phyloP scores from a whole-genome alignment of 1,284 basidiomycete species.

The Fomitopsis palustris region DNA sequence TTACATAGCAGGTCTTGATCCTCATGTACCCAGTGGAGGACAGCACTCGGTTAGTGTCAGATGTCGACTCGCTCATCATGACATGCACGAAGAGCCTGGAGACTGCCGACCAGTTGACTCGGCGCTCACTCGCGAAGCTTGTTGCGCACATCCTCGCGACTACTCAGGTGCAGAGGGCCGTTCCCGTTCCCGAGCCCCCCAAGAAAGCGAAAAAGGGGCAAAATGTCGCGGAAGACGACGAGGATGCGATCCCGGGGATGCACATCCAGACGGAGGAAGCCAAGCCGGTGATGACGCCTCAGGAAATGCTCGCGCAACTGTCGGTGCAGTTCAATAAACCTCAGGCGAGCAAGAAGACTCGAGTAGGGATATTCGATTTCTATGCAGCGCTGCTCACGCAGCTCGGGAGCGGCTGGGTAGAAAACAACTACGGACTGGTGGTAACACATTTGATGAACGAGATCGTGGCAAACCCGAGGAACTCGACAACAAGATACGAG shows the following conservation, averaged over 20 bases:
- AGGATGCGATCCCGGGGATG: conserved; percentile 43
- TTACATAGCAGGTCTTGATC: conserved; percentile 51
- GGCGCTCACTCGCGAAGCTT: conserved; percentile 75
- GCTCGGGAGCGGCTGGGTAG: conserved; percentile 80
- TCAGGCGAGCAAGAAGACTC: conserved; percentile 62
- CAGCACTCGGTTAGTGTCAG: conserved; percentile 48
- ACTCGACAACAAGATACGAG: conserved; percentile 66
- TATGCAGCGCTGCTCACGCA: conserved; percentile 78
- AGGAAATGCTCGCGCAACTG: conserved; percentile 81
- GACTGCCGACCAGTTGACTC: conserved; percentile 79
- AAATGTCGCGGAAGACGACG: conserved; percentile 51
- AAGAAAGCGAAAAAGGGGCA: conserved; percentile 68
- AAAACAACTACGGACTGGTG: conserved; percentile 79
- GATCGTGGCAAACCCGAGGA: conserved; percentile 59
- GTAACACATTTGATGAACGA: conserved; percentile 79
- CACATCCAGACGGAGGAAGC: conserved; percentile 54
- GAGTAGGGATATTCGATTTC: conserved; percentile 87
- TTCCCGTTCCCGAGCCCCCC: conserved; percentile 42
- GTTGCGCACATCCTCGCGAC: conserved; percentile 82
- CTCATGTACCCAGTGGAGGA: conserved; percentile 61
- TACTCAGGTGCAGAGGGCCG: conserved; percentile 74
- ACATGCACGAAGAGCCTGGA: conserved; percentile 80
- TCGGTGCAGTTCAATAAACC: conserved; percentile 80
- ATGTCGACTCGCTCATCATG: conserved; percentile 74
- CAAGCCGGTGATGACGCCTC: conserved; percentile 72